Conservation (phyloP, 2,329 filamentous ascomycete genomes). For the Aspergillus aculeatus region DNA sequence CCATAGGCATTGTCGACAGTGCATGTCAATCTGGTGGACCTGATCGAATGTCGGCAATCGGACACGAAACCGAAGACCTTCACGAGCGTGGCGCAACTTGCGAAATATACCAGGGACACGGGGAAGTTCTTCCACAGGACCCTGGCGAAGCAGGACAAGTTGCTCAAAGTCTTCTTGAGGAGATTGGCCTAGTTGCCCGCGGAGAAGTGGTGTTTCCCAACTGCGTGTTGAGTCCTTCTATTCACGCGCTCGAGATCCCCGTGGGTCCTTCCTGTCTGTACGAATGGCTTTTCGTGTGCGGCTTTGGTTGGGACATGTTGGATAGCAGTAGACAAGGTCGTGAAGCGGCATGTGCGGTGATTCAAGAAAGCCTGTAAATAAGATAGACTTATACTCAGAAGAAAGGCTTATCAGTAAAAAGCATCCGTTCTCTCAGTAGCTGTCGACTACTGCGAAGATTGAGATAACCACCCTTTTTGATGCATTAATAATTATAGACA, state of each 20-base stretch:
- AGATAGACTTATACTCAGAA: not conserved
- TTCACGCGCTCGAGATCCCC: too few relatives aligned
- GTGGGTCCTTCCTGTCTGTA: too few relatives aligned
- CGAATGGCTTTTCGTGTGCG: too few relatives aligned
- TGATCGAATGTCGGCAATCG: slow-evolving; percentile 25
- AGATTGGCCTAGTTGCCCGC: slow-evolving; percentile 5
- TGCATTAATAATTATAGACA: slow-evolving; percentile 13
- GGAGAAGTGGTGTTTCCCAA: too few relatives aligned
- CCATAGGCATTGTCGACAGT: slow-evolving; percentile 22
- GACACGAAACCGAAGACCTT: slow-evolving; percentile 15
- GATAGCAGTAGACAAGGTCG: too few relatives aligned
- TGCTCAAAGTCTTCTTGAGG: slow-evolving; percentile 22
- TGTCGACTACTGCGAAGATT: not conserved
- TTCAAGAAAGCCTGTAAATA: not conserved
- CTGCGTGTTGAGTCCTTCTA: too few relatives aligned
- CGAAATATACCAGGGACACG: slow-evolving; percentile 17
- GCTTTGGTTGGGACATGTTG: too few relatives aligned
- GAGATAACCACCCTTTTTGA: not conserved
- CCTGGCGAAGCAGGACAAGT: slow-evolving; percentile 22
- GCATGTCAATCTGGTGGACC: slow-evolving; percentile 32
- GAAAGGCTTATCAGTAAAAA: not conserved
- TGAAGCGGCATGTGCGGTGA: too few relatives aligned
- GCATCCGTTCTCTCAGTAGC: not conserved
- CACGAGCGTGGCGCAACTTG: slow-evolving; percentile 11
- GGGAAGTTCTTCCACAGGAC: slow-evolving; percentile 15